Evolutionary conservation across 768 basidiomycete species (phyloP).

Genomic region (Lentinula lateritia): DNA sequence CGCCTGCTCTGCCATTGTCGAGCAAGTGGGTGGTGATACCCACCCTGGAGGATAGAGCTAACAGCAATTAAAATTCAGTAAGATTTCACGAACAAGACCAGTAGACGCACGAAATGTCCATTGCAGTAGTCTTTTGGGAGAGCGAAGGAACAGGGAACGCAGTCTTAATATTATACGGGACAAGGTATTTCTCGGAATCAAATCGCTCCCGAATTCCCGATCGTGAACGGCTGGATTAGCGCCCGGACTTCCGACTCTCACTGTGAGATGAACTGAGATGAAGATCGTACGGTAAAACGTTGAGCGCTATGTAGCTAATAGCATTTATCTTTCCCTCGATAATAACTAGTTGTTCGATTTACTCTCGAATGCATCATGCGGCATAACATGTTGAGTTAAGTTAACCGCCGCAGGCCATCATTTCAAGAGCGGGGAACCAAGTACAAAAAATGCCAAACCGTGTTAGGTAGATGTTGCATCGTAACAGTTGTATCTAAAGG

Average conservation of each 20-base stretch:
- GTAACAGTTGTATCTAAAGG: no score
- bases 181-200: background rate
- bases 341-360: no score
- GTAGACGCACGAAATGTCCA: constrained; percentile 9
- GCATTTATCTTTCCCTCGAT: no score
- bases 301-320: no score
- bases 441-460: no score
- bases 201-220: background rate
- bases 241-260: background rate
- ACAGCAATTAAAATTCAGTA: background rate
- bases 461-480: no score
- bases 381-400: no score
- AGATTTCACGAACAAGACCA: background rate
- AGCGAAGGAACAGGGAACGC: background rate
- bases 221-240: background rate
- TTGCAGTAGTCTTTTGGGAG: background rate
- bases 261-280: background rate
- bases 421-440: no score
- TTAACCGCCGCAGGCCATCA: no score
- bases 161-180: background rate
- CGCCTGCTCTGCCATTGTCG: constrained; percentile 84
- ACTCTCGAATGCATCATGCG: no score
- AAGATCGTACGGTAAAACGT: no score
- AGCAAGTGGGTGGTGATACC: constrained; percentile 87
- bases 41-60: constrained; percentile 84